Conservation (phyloP, 345 rosid species). For the Arabidopsis thaliana region DNA sequence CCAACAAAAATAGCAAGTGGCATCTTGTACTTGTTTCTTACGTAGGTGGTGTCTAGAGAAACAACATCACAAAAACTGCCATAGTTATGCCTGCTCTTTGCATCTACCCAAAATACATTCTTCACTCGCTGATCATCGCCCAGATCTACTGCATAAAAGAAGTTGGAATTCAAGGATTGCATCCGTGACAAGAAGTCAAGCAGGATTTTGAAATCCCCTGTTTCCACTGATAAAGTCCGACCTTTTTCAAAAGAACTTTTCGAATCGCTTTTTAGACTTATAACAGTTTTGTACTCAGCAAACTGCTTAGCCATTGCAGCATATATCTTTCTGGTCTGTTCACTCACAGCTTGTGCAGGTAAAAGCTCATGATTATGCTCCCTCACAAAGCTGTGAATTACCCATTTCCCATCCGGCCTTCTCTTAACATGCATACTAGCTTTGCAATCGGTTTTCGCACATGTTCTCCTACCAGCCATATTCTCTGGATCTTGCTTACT, state of each 20-base stretch:
- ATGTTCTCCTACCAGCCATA: conserved; percentile 59
- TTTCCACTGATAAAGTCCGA: conserved; percentile 53
- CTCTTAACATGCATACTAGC: conserved; percentile 89
- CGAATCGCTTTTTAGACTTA: conserved; percentile 52
- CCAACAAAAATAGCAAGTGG: conserved; percentile 69
- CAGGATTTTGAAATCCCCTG: conserved; percentile 55
- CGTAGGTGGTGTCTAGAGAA: conserved; percentile 60
- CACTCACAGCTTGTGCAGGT: conserved; percentile 81
- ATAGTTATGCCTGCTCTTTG: conserved; percentile 69
- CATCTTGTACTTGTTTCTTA: conserved; percentile 68
- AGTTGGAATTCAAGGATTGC: conserved; percentile 64
- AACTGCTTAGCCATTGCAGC: conserved; percentile 77
- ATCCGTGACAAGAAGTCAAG: conserved; percentile 58
- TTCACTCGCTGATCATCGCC: conserved; percentile 66
- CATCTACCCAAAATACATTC: conserved; percentile 70
- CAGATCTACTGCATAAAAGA: conserved; percentile 66
- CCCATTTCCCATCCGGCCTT: conserved; percentile 76
- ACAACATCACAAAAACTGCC: conserved; percentile 65
- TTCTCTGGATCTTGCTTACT: conserved; percentile 64
- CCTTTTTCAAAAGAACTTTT: conserved; percentile 58
- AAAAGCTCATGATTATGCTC: conserved; percentile 79
- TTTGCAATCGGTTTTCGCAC: conserved; percentile 72
- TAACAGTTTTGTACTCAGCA: conserved; percentile 68
- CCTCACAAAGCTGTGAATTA: conserved; percentile 68
- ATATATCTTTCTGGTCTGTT: conserved; percentile 70